Evolutionary conservation across 352 stramenopile species (phyloP), one percentile per base, ranked within the genome.

Genomic region (Globisporangium canariense): DNA sequence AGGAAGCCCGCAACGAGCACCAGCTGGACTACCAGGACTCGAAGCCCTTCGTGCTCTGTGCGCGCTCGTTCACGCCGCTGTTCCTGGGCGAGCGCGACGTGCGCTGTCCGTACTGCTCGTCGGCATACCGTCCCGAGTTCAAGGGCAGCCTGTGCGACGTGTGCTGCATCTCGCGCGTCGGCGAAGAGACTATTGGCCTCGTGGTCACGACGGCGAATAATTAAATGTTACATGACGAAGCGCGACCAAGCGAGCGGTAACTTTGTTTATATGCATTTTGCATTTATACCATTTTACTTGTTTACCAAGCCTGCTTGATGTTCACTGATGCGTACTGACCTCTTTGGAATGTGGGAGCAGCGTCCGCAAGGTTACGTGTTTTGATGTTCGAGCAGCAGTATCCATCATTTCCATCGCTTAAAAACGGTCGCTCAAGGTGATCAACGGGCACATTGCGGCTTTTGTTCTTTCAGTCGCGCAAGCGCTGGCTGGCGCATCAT

Each of bases 1-100:
- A 99, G 78, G 98, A 99, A 74, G 97, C 94, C 51, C 91, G 97
- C 52, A 99, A 99, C 77, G 97, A 99, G 64, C 86, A 98, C 66
- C 84, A 95, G 66, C 82, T 99, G 28, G 96, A 99, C 62, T 99
- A 99, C 76, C 97, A 99, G 66, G 96, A 99, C 75, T 89, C 89
- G 52, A 98, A 98, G 74, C 81, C 93, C 4, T 99, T 99, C 72
- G 81, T 82, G 60, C 90, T 99, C 58, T 97, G 98, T 69, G 97
- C 90, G 65, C 80, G 89, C 62, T 88, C 89, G 52, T 94, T 99
- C 70, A 96, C 89, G 62, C 98, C 98, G 1, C 97, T 99, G 64
- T 99, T 99, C 68, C 59, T 92, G 28, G 94, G 93, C 45, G 77
- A 91, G 13, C 78, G 72, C n/a, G 83, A 89, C 60, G 79, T 97